These are phyloP conservation scores for Trametes coccinea DNA, from an alignment of 768 basidiomycete genomes.

Conservation along the genomic window DNA sequence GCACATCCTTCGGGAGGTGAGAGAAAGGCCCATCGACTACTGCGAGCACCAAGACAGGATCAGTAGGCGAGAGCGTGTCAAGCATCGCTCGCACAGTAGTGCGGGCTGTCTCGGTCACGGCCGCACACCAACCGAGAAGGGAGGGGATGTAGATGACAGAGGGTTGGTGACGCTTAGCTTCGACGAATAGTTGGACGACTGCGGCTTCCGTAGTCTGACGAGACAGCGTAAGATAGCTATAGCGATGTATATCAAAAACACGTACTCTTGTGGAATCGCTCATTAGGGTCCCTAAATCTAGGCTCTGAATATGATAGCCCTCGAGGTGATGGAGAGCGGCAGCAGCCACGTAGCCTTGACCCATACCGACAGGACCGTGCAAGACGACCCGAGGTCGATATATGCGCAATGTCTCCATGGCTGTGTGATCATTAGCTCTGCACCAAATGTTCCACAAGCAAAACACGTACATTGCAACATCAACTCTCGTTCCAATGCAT, in stretches of 20 bases:
- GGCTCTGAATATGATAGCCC: slow-evolving; percentile 91
- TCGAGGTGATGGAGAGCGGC: slow-evolving; percentile 93
- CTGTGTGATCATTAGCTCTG: slow-evolving; percentile 39
- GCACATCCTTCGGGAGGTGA: slow-evolving; percentile 78
- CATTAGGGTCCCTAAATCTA: slow-evolving; percentile 88
- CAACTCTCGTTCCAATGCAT: slow-evolving; percentile 87
- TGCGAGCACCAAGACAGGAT: slow-evolving; percentile 91
- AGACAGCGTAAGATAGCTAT: not conserved
- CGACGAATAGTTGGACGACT: slow-evolving; percentile 92
- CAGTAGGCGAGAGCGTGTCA: slow-evolving; percentile 86
- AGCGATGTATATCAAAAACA: slow-evolving; percentile 12
- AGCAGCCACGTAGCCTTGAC: slow-evolving; percentile 86
- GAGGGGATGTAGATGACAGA: slow-evolving; percentile 95
- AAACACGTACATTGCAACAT: slow-evolving; percentile 72
- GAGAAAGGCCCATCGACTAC: slow-evolving; percentile 77
- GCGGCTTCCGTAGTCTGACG: slow-evolving; percentile 84
- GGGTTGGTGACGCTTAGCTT: slow-evolving; percentile 96
- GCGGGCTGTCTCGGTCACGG: slow-evolving; percentile 81
- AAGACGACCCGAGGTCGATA: slow-evolving; percentile 88
- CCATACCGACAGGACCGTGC: slow-evolving; percentile 82
- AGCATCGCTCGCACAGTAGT: slow-evolving; percentile 88
- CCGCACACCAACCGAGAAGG: slow-evolving; percentile 79
- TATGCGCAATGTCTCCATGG: slow-evolving; percentile 88
- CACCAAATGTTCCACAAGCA: not conserved
- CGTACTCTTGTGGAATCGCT: slow-evolving; percentile 87